Percentiles rank a stretch among this genome's conserved stretches.
Conservation (phyloP, 2,329 filamentous ascomycete species). For the Trichophyton simii region DNA sequence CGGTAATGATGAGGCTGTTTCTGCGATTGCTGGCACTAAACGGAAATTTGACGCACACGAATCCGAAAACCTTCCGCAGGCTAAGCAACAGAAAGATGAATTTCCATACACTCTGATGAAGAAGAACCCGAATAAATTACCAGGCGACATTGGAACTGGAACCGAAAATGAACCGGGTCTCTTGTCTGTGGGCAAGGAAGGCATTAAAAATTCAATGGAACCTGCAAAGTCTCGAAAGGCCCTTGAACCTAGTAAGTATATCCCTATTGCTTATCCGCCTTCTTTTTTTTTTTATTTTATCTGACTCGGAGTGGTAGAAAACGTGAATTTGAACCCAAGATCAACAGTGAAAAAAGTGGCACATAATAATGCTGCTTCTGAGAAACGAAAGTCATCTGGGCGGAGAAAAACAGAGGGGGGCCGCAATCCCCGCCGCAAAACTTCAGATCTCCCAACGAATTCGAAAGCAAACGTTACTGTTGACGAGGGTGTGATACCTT, state of each 20-base stretch:
- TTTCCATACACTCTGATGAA: conserved; percentile 37
- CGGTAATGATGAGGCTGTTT: conserved; percentile 9
- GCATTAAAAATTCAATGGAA: conserved; percentile 9
- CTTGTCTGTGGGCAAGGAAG: neutral
- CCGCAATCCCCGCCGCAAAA: neutral
- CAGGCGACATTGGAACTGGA: neutral
- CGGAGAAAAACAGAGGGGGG: neutral
- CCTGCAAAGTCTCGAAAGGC: conserved; percentile 9
- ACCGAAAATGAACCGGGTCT: conserved; percentile 6
- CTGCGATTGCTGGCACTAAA: conserved; percentile 40
- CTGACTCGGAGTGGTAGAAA: conserved; percentile 27
- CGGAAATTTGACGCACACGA: conserved; percentile 46
- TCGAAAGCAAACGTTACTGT: neutral
- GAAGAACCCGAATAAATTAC: neutral
- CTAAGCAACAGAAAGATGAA: conserved; percentile 21
- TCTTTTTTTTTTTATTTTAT: neutral
- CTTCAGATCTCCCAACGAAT: neutral
- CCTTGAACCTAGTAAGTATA: conserved; percentile 33
- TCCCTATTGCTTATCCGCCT: neutral
- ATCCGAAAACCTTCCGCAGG: neutral
- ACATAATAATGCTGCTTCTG: neutral
- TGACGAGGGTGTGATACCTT: neutral
- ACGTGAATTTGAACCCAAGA: conserved; percentile 35
- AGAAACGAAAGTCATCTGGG: neutral
- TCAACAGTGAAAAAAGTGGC: conserved; percentile 21